Percentiles rank a stretch among this genome's conserved stretches.
phyloP scores from a whole-genome alignment of 108 stramenopile genomes.

The Stephanodiscus triporus region DNA sequence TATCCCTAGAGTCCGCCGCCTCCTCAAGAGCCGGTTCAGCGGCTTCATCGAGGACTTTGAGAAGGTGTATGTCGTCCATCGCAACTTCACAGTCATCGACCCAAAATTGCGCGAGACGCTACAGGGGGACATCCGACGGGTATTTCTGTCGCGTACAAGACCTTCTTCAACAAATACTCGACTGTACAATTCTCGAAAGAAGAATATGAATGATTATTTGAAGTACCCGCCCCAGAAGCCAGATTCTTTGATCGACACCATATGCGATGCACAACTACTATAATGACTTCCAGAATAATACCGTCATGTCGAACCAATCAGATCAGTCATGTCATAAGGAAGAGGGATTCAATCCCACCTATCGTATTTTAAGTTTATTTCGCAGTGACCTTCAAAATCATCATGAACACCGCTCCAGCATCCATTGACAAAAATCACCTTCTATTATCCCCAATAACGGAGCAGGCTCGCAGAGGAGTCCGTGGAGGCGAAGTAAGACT shows the following conservation, averaged over 20 bases:
- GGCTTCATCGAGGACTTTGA: constrained; percentile 88
- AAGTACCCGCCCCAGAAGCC: constrained; percentile 78
- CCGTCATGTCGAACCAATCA: not conserved
- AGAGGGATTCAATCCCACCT: too few species aligned
- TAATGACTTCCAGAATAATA: constrained; percentile 1
- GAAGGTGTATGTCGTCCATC: constrained; percentile 65
- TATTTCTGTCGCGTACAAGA: constrained; percentile 76
- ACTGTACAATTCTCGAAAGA: constrained; percentile 84
- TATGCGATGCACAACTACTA: constrained; percentile 32
- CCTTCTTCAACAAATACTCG: constrained; percentile 80
- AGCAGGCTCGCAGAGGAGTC: constrained; percentile 78
- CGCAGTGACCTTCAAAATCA: too few species aligned
- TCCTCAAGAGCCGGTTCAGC: constrained; percentile 83
- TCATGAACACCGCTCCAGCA: constrained; percentile 37
- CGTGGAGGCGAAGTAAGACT: constrained; percentile 54
- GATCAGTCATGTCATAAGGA: not conserved
- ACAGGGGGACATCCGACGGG: constrained; percentile 62
- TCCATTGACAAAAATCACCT: constrained; percentile 70
- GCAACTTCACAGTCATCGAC: constrained; percentile 72
- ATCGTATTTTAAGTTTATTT: too few species aligned
- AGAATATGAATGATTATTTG: constrained; percentile 83
- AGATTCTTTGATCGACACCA: constrained; percentile 41
- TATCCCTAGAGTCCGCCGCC: constrained; percentile 77
- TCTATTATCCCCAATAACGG: constrained; percentile 75
- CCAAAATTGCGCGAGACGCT: constrained; percentile 64